These are phyloP conservation scores for Boechera divaricarpa DNA, from an alignment of 345 rosid species.

Conservation along the genomic window DNA sequence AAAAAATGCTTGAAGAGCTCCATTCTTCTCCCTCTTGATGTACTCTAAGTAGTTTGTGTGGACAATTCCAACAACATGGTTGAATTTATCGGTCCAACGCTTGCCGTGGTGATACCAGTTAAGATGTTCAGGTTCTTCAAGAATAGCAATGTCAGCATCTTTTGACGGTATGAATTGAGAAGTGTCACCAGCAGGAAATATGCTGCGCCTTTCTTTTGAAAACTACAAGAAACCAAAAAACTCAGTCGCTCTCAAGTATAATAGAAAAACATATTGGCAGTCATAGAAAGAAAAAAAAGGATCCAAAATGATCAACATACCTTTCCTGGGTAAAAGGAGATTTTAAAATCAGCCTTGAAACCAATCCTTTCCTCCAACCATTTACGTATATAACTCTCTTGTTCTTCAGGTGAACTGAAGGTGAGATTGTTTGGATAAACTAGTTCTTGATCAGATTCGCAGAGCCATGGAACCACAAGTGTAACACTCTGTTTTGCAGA, in stretches of 20 bases:
- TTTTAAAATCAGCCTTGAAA: slow-evolving; percentile 85
- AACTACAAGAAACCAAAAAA: slow-evolving; percentile 57
- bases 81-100: slow-evolving; percentile 97
- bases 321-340: slow-evolving; percentile 99
- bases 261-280: not conserved
- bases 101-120: slow-evolving; percentile 98
- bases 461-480: slow-evolving; percentile 97
- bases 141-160: slow-evolving; percentile 92
- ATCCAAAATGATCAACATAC: slow-evolving; percentile 50
- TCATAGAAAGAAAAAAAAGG: not conserved
- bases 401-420: slow-evolving; percentile 94
- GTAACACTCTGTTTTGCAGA: slow-evolving; percentile 89
- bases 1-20: slow-evolving; percentile 90
- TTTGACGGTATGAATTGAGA: slow-evolving; percentile 83
- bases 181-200: slow-evolving; percentile 96
- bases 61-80: slow-evolving; percentile 94
- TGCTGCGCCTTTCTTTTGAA: slow-evolving; percentile 89
- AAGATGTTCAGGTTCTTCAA: slow-evolving; percentile 97
- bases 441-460: slow-evolving; percentile 89
- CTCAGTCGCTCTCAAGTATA: slow-evolving; percentile 14
- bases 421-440: slow-evolving; percentile 89
- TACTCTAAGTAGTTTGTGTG: slow-evolving; percentile 99
- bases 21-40: slow-evolving; percentile 95
- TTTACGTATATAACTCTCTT: slow-evolving; percentile 84
- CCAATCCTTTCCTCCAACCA: slow-evolving; percentile 97